Evolutionary conservation across 176 grass and related monocot species (phyloP).

Genomic region (Metroxylon sagu): DNA sequence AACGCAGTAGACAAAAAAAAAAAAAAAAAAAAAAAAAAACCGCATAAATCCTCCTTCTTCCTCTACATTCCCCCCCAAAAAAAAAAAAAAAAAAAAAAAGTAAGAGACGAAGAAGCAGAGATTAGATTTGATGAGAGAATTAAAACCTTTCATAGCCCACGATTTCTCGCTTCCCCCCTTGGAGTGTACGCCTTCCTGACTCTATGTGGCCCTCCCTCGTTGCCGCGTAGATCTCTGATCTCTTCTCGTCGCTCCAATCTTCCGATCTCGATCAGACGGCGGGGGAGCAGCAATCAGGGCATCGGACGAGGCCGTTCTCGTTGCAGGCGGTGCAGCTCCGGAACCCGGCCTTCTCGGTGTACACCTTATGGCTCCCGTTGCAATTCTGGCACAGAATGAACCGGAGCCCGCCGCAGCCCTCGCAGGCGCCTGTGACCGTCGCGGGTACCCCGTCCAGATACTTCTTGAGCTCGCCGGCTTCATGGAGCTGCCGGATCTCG

Average conservation of each 20-base stretch:
- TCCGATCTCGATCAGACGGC: conserved; percentile 19
- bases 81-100: no score
- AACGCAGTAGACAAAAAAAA: no score
- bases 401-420: conserved; percentile 48
- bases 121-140: no score
- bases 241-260: not conserved
- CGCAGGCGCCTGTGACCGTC: not conserved
- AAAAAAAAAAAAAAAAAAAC: no score
- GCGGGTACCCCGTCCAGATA: not conserved
- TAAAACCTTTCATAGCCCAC: no score
- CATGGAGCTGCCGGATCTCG: not conserved
- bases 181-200: not conserved
- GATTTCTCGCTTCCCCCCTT: not conserved
- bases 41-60: no score
- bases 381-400: conserved; percentile 54
- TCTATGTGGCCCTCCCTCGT: not conserved
- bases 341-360: conserved; percentile 69
- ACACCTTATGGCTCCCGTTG: conserved; percentile 55
- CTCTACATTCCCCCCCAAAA: no score
- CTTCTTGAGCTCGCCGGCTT: conserved; percentile 2
- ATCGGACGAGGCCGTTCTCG: conserved; percentile 80
- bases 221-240: not conserved
- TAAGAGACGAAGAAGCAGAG: no score
- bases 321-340: conserved; percentile 73
- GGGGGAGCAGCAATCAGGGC: conserved; percentile 30